Evolutionary conservation across 352 stramenopile genomes (phyloP).

Genomic region (Phytophthora fragariaefolia): DNA sequence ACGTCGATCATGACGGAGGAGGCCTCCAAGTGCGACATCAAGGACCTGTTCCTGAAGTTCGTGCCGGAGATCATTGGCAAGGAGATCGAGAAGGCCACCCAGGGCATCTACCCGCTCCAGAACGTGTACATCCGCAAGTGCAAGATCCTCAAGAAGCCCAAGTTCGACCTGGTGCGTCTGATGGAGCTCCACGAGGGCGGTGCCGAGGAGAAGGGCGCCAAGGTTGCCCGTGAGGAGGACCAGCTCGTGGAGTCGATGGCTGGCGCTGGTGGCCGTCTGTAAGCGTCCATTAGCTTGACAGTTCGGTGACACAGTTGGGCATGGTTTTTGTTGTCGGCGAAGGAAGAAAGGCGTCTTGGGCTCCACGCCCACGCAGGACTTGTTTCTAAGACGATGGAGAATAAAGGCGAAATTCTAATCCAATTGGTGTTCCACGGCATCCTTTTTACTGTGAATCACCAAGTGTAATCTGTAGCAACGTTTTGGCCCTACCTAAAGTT

Average conservation of each 20-base stretch:
- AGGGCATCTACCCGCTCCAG: constrained; percentile 99
- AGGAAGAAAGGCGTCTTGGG: constrained; percentile 23
- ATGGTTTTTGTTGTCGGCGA: constrained; percentile 54
- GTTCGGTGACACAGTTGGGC: constrained; percentile 33
- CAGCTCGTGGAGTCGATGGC: constrained; percentile 89
- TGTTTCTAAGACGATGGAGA: constrained; percentile 76
- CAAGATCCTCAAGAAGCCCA: constrained; percentile 99
- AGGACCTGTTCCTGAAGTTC: constrained; percentile 99
- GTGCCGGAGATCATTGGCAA: constrained; percentile 98
- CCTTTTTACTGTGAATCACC: constrained; percentile 6
- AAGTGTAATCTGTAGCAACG: constrained; percentile 6
- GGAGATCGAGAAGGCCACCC: constrained; percentile 97
- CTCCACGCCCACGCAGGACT: constrained; percentile 29
- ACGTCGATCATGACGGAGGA: constrained; percentile 98
- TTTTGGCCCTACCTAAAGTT: neutral
- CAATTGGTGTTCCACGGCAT: constrained; percentile 36
- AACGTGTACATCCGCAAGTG: constrained; percentile 99
- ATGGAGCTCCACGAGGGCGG: constrained; percentile 99
- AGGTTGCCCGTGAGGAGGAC: constrained; percentile 88
- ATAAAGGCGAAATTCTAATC: constrained; percentile 90
- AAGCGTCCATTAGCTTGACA: constrained; percentile 53
- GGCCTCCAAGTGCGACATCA: constrained; percentile 98
- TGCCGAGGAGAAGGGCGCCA: constrained; percentile 92
- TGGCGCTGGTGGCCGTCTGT: constrained; percentile 89
- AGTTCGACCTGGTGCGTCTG: constrained; percentile 99